A percentile compares a stretch with the other conserved stretches of the same genome.
Conservation (phyloP, 1,139 yeast genomes). For the Scheffersomyces titani region DNA sequence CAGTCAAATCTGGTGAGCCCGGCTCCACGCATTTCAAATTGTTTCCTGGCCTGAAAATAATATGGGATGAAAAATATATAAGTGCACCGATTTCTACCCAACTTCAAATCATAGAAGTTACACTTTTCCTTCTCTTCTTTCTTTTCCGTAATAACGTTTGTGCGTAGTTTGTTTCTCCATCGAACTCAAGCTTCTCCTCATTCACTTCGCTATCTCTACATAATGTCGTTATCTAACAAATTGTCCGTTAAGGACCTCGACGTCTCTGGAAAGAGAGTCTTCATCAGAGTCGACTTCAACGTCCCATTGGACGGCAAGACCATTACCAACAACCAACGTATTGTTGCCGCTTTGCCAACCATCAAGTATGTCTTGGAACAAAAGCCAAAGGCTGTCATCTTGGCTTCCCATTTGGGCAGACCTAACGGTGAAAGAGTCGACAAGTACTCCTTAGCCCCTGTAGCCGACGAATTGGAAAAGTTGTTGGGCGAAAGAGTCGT, state of each 20-base stretch:
- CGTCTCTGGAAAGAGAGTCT: constrained; percentile 86
- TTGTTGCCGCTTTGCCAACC: constrained; percentile 97
- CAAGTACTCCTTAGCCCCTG: constrained; percentile 90
- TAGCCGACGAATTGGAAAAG: constrained; percentile 79
- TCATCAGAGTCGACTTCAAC: constrained; percentile 96
- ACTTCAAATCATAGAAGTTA: not conserved
- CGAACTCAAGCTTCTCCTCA: not conserved
- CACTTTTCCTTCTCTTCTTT: not conserved
- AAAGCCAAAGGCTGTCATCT: constrained; percentile 83
- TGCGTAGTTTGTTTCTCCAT: not conserved
- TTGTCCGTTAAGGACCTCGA: constrained; percentile 88
- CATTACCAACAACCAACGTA: constrained; percentile 98
- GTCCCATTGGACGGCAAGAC: constrained; percentile 95
- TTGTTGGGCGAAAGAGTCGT: constrained; percentile 68
- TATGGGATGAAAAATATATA: not conserved
- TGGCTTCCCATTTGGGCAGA: constrained; percentile 97
- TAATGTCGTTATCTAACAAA: constrained; percentile 89
- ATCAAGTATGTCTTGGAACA: constrained; percentile 89
- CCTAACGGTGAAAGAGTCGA: constrained; percentile 88
- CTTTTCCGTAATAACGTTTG: not conserved
- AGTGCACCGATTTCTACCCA: not conserved
- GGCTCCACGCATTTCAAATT: not conserved
- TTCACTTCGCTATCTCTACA: constrained; percentile 1
- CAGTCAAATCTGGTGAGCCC: not conserved
- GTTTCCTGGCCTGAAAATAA: not conserved